Evolutionary conservation across 345 rosid species (phyloP), one percentile per base, ranked within the genome.

Genomic region (Ailanthus altissimus): DNA sequence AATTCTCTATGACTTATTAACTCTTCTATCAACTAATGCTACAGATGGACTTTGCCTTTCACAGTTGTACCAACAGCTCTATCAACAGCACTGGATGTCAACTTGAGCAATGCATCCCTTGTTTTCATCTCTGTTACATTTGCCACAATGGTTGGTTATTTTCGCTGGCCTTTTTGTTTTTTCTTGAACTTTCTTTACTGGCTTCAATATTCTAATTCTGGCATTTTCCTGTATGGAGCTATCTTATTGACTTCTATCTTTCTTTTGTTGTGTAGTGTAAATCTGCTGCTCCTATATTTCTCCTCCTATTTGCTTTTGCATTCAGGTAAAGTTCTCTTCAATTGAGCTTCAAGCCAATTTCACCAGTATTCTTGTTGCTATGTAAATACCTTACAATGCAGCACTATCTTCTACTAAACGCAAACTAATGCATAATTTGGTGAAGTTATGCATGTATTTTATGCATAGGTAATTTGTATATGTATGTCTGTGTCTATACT

Each of bases 11-110:
- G 43, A 73, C 84, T 79, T 79, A 80, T 89, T 88, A 83, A 86
- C 86, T 80, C 86, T 80, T 85, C 82, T 63, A 79, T 89, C 88
- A 83, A 86, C 98, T 91, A 86, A 93, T 92, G 88, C 87, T 73
- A 89, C 92, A 90, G 89, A 88, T 90, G 88, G 90, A 88, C 83
- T 93, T 90, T 96, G 80, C 90, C 87, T 91, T 86, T 87, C 85
- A 88, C 99, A 97, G 99, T 94, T 92, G 95, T 97, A 86, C 98
- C 99, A 21, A 93, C 97, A 20, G 99, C 98, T 74, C 90, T 97
- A 83, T 96, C 91, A 83, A 94, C 99, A 63, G 99, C 99, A 70
- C 79, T 96, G 95, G 99, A 94, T 85, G 85, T 96, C 81, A 89
- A 94, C 83, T 88, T 96, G 83, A 96, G 98, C 90, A 96, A 96